phyloP scores from a whole-genome alignment of 768 basidiomycete genomes.

The Mycena pura region DNA sequence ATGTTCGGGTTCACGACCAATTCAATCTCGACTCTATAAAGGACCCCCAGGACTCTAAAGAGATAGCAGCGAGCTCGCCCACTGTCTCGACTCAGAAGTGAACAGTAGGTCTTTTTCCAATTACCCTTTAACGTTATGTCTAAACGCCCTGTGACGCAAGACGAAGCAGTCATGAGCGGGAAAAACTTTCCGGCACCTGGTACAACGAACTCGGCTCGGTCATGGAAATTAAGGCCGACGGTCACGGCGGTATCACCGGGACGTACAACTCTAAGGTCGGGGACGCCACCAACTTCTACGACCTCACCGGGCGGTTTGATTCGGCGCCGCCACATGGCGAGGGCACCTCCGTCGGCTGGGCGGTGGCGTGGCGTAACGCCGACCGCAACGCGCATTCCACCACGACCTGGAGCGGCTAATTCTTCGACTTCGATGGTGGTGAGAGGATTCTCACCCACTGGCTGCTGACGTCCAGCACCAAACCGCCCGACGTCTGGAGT shows the following conservation, averaged over 20 bases:
- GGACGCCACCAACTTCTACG: neutral
- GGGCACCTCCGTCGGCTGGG: neutral
- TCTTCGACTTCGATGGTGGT: neutral
- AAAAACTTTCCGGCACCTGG: neutral
- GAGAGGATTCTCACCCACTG: neutral
- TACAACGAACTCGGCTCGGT: neutral
- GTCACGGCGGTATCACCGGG: neutral
- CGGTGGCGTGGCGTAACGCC: neutral
- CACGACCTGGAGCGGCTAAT: no score
- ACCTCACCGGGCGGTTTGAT: neutral
- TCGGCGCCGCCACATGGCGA: neutral
- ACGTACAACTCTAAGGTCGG: neutral
- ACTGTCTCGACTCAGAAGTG: neutral
- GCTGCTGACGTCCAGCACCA: neutral
- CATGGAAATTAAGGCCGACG: neutral
- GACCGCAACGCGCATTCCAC: neutral
- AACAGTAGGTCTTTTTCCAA: neutral
- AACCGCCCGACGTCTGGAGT: neutral
- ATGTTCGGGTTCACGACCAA: neutral
- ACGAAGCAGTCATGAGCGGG: neutral
- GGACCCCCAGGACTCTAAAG: neutral
- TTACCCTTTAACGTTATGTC: neutral
- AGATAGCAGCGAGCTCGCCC: neutral
- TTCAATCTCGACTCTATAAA: neutral
- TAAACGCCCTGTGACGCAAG: neutral